These are phyloP conservation scores for Trichoderma oligosporum DNA, from an alignment of 2,329 filamentous ascomycete genomes.

Conservation along the genomic window DNA sequence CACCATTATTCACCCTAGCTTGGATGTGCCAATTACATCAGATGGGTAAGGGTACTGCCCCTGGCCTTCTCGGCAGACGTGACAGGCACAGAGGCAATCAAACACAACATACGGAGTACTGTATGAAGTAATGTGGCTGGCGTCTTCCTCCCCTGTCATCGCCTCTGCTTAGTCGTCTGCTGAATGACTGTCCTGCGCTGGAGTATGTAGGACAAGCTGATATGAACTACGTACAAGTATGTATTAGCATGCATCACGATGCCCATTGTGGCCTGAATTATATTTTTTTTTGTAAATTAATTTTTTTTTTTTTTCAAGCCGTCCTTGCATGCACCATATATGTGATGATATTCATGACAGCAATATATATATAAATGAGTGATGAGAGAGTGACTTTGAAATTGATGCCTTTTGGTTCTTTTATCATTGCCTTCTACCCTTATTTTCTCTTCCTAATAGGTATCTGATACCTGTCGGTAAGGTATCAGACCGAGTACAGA, in stretches of 20 bases:
- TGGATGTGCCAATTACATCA: slow-evolving; percentile 10
- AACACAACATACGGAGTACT: neutral
- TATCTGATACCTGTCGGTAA: no score
- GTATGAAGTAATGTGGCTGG: neutral
- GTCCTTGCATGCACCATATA: slow-evolving; percentile 10
- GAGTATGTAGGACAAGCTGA: neutral
- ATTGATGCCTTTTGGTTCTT: no score
- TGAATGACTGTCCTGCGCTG: slow-evolving; percentile 2
- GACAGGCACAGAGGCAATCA: neutral
- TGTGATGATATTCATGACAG: slow-evolving; percentile 1
- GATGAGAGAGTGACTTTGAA: no score
- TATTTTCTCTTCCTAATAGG: no score
- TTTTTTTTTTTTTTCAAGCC: neutral
- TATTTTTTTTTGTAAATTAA: no score
- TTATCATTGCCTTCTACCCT: no score
- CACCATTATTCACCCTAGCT: neutral
- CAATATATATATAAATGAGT: no score
- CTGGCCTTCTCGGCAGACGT: slow-evolving; percentile 7
- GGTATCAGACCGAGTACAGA: no score
- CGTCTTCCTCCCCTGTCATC: neutral
- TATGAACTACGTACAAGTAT: neutral
- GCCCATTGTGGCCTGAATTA: slow-evolving; percentile 7
- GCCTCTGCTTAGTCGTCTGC: neutral
- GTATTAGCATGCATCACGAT: no score
- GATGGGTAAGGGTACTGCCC: slow-evolving; percentile 18